Evolutionary conservation across 768 basidiomycete species (phyloP).

Genomic region (Amanita thiersii): DNA sequence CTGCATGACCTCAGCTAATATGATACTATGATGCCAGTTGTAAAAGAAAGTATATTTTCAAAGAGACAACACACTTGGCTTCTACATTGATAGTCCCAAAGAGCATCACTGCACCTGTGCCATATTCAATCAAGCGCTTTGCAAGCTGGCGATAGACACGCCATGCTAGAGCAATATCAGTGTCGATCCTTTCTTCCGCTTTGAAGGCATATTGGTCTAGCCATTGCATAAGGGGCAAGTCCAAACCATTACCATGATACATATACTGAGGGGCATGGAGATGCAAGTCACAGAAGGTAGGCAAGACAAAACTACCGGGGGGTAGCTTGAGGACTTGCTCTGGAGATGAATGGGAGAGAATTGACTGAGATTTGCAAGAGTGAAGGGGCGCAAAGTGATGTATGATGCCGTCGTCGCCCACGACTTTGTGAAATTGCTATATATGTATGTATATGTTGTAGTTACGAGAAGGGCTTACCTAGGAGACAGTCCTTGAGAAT

Average conservation of each 20-base stretch:
- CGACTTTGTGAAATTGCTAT: slow-evolving; percentile 13
- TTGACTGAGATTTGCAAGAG: slow-evolving; percentile 24
- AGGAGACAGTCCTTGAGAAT: slow-evolving; percentile 52
- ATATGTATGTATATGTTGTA: not conserved
- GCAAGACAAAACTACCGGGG: slow-evolving; percentile 58
- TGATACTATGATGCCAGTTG: slow-evolving; percentile 38
- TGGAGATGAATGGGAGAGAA: slow-evolving; percentile 16
- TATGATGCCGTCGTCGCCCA: slow-evolving; percentile 41
- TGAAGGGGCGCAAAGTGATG: slow-evolving; percentile 33
- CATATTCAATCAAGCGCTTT: slow-evolving; percentile 55
- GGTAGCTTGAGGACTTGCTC: slow-evolving; percentile 27
- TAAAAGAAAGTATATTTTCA: not conserved
- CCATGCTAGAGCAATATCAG: slow-evolving; percentile 47
- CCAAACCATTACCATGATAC: slow-evolving; percentile 81
- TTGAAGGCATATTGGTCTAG: slow-evolving; percentile 75
- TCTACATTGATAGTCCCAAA: slow-evolving; percentile 82
- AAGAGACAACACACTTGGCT: slow-evolving; percentile 54
- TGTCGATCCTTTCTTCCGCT: slow-evolving; percentile 72
- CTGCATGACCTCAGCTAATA: slow-evolving; percentile 72
- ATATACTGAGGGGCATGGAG: slow-evolving; percentile 87
- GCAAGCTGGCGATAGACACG: slow-evolving; percentile 65
- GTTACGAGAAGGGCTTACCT: slow-evolving; percentile 20
- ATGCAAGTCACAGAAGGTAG: slow-evolving; percentile 78
- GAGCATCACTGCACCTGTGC: slow-evolving; percentile 69
- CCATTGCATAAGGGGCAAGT: slow-evolving; percentile 82